Evolutionary conservation across 768 basidiomycete genomes (phyloP).

Genomic region (Amanita thiersii): DNA sequence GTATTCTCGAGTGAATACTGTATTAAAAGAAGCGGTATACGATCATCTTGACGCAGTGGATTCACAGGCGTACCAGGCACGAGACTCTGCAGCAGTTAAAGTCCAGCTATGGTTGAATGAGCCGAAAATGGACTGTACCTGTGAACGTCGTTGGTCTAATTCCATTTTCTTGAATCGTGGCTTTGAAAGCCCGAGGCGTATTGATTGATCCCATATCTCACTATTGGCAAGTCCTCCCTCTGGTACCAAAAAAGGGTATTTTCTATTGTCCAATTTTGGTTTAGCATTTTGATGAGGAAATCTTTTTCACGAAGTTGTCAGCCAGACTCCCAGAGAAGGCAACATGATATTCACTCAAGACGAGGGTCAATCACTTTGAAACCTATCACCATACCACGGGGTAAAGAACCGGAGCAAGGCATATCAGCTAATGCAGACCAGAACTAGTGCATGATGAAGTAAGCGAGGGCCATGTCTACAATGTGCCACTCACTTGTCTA

Average conservation of each 20-base stretch:
- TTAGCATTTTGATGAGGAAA: conserved; percentile 80
- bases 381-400: conserved; percentile 71
- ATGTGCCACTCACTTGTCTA: conserved; percentile 35
- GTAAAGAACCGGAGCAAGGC: conserved; percentile 58
- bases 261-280: conserved; percentile 18
- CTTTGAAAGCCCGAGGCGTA: conserved; percentile 42
- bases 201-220: conserved; percentile 64
- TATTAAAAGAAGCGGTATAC: conserved; percentile 76
- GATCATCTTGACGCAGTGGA: conserved; percentile 68
- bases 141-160: conserved; percentile 72
- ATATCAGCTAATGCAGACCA: conserved; percentile 58
- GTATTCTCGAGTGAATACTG: conserved; percentile 58
- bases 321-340: not conserved
- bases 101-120: not conserved
- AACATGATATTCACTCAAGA: conserved; percentile 47
- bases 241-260: conserved; percentile 39
- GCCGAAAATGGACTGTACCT: conserved; percentile 33
- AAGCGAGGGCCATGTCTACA: conserved; percentile 1
- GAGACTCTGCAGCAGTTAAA: conserved; percentile 38
- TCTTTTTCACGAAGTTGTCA: conserved; percentile 27
- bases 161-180: conserved; percentile 78
- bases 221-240: conserved; percentile 51
- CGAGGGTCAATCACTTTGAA: conserved; percentile 82
- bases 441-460: conserved; percentile 33
- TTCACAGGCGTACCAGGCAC: conserved; percentile 71